Conservation (phyloP, 192 early-diverging fungal species). For the Diversispora epigaea region DNA sequence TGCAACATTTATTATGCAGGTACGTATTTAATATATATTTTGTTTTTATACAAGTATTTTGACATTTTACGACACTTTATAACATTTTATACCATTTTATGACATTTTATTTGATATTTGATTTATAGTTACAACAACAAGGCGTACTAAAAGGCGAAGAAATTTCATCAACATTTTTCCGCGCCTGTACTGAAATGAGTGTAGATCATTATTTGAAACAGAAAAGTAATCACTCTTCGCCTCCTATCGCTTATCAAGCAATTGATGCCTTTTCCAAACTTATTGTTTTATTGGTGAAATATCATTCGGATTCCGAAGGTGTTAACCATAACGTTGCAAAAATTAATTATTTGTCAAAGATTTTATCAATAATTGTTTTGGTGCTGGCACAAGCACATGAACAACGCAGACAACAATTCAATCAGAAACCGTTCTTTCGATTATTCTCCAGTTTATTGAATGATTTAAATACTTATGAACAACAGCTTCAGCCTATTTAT, state of each 20-base stretch:
- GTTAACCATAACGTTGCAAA: slow-evolving; percentile 54
- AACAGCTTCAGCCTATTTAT: slow-evolving; percentile 65
- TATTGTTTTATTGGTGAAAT: slow-evolving; percentile 77
- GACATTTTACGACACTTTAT: too few species aligned
- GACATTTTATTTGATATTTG: too few species aligned
- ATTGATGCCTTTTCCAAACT: slow-evolving; percentile 93
- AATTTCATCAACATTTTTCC: slow-evolving; percentile 85
- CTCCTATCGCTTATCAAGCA: slow-evolving; percentile 67
- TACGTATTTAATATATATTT: slow-evolving; percentile 5
- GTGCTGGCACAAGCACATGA: slow-evolving; percentile 85
- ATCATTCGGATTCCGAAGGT: slow-evolving; percentile 61
- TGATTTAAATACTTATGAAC: slow-evolving; percentile 71
- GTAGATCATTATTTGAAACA: slow-evolving; percentile 74
- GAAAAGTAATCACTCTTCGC: slow-evolving; percentile 47
- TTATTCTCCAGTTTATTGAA: slow-evolving; percentile 81
- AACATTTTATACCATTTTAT: too few species aligned
- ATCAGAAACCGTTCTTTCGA: slow-evolving; percentile 89
- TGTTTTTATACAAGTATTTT: too few species aligned
- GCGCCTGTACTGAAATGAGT: slow-evolving; percentile 82
- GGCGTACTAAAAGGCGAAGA: slow-evolving; percentile 75
- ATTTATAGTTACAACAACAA: slow-evolving; percentile 70
- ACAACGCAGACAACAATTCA: slow-evolving; percentile 72
- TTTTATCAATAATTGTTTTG: slow-evolving; percentile 83
- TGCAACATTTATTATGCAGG: slow-evolving; percentile 60
- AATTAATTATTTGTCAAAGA: slow-evolving; percentile 73